Conservation (phyloP, 2,329 filamentous ascomycete species). For the Hirsutella rhossiliensis region DNA sequence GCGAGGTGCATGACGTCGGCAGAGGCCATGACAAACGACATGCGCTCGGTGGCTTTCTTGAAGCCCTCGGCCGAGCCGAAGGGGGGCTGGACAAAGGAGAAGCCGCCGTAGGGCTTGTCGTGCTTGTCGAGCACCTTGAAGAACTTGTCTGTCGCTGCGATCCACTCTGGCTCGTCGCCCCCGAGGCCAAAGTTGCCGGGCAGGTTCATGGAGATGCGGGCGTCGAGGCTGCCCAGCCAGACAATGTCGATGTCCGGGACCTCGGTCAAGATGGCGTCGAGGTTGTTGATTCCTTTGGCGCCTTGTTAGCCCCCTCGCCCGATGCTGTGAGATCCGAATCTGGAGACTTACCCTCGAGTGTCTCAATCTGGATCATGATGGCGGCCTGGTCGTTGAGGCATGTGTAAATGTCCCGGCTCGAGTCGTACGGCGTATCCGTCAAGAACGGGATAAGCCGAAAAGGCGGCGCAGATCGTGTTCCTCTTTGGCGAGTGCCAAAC, state of each 20-base stretch:
- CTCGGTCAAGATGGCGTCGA: conserved; percentile 35
- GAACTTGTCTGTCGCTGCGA: conserved; percentile 23
- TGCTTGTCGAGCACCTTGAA: conserved; percentile 29
- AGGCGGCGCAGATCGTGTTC: conserved; percentile 32
- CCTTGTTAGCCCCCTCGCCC: neutral
- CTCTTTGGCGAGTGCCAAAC: conserved; percentile 25
- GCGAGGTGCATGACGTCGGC: conserved; percentile 13
- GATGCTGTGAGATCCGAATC: neutral
- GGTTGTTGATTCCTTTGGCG: conserved; percentile 26
- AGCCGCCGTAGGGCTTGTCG: conserved; percentile 27
- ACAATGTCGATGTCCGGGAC: conserved; percentile 32
- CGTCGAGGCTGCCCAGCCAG: conserved; percentile 33
- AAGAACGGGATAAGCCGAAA: conserved; percentile 27
- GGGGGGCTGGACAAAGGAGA: conserved; percentile 14
- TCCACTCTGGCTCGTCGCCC: conserved; percentile 28
- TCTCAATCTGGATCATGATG: conserved; percentile 36
- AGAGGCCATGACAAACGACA: conserved; percentile 11
- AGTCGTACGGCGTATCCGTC: conserved; percentile 22
- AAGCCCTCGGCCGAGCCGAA: conserved; percentile 12
- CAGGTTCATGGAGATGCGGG: conserved; percentile 30
- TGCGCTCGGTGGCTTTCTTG: conserved; percentile 12
- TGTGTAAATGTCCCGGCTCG: conserved; percentile 20
- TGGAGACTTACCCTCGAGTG: conserved; percentile 13
- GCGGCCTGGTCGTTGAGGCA: conserved; percentile 34
- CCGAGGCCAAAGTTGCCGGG: conserved; percentile 17